A percentile compares a stretch with the other conserved stretches of the same genome.
Evolutionary conservation across 192 early-diverging fungal species (phyloP).

Genomic region (Paraglomus occultum): DNA sequence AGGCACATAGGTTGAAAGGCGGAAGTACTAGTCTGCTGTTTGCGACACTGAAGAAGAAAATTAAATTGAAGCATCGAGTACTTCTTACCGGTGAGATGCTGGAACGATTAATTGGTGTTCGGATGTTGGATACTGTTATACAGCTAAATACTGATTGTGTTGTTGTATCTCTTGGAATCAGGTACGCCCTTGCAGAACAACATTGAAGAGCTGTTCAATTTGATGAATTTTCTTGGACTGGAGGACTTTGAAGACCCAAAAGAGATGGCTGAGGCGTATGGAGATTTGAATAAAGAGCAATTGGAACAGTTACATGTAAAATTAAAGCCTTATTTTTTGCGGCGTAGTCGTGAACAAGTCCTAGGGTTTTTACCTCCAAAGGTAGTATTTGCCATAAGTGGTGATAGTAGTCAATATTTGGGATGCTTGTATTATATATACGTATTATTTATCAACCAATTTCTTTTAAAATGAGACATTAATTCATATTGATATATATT

Average conservation of each 20-base stretch:
- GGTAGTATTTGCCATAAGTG: constrained; percentile 27
- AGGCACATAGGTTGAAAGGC: constrained; percentile 73
- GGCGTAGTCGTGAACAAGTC: constrained; percentile 65
- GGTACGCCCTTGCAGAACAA: constrained; percentile 74
- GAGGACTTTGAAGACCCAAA: constrained; percentile 56
- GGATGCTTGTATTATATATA: not conserved
- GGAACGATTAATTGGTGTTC: constrained; percentile 1
- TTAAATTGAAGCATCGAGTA: constrained; percentile 51
- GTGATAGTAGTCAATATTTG: too few species aligned
- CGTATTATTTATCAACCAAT: not conserved
- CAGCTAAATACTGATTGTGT: constrained; percentile 22
- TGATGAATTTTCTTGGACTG: constrained; percentile 71
- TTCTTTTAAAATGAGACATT: not conserved
- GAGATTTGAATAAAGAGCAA: constrained; percentile 45
- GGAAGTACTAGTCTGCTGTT: constrained; percentile 64
- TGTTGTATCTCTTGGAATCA: constrained; percentile 32
- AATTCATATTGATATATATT: not conserved
- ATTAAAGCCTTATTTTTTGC: constrained; percentile 67
- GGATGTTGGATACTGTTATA: constrained; percentile 25
- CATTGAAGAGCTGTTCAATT: constrained; percentile 67
- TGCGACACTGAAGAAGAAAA: constrained; percentile 42
- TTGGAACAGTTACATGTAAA: constrained; percentile 68
- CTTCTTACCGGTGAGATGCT: constrained; percentile 58
- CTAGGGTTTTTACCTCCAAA: constrained; percentile 61
- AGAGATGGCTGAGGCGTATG: constrained; percentile 52